Conservation (phyloP, 495 filamentous ascomycete species). For the Lindgomyces ingoldianus region DNA sequence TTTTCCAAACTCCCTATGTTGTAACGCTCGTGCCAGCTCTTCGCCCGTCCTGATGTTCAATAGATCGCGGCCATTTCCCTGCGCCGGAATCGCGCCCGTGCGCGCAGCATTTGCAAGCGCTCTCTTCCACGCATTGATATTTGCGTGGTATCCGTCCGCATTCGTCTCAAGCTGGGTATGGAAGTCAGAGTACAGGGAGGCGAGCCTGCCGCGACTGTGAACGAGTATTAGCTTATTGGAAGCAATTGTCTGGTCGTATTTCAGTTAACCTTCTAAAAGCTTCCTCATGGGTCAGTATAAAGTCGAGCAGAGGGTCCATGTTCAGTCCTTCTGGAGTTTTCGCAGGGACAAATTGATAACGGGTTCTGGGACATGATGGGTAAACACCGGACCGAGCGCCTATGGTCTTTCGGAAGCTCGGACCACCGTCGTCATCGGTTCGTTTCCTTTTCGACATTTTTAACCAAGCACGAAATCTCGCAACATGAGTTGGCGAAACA, state of each 20-base stretch:
- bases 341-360: background rate
- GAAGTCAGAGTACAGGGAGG: constrained; percentile 95
- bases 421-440: background rate
- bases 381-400: background rate
- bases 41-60: constrained; percentile 70
- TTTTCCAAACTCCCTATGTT: constrained; percentile 75
- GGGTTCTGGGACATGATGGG: no score
- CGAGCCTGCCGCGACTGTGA: constrained; percentile 70
- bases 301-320: constrained; percentile 64
- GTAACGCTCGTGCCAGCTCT: constrained; percentile 67
- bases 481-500: background rate
- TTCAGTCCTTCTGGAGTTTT: background rate
- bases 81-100: constrained; percentile 63
- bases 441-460: background rate
- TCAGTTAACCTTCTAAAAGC: constrained; percentile 61
- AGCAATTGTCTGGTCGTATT: background rate
- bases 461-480: no score
- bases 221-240: constrained; percentile 14
- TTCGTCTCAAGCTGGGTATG: constrained; percentile 73
- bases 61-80: constrained; percentile 47
- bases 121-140: constrained; percentile 78
- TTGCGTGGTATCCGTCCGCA: constrained; percentile 86
- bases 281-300: constrained; percentile 63
- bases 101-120: constrained; percentile 68
- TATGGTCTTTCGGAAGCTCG: background rate